Evolutionary conservation across 305 asterid species (phyloP).

Genomic region (Vinca major): DNA sequence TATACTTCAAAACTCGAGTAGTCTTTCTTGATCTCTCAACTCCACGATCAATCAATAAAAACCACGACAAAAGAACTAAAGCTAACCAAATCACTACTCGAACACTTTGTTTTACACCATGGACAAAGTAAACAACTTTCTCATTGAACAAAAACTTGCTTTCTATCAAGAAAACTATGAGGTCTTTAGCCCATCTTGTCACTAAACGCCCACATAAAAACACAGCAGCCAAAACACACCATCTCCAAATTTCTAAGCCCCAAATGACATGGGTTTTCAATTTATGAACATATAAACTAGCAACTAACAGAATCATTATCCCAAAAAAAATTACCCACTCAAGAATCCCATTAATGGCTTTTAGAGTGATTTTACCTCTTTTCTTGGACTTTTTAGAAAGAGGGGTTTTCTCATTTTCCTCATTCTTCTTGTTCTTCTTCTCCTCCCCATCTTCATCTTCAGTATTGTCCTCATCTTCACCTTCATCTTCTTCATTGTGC

Average conservation of each 20-base stretch:
- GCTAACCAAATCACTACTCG: slow-evolving; percentile 51
- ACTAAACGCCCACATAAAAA: slow-evolving; percentile 61
- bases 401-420: too few species aligned
- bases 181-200: slow-evolving; percentile 46
- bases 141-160: slow-evolving; percentile 51
- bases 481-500: slow-evolving; percentile 4
- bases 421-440: neutral
- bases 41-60: slow-evolving; percentile 36
- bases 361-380: slow-evolving; percentile 36
- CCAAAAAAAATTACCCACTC: slow-evolving; percentile 48
- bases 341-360: slow-evolving; percentile 17
- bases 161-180: slow-evolving; percentile 49
- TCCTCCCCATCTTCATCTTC: neutral
- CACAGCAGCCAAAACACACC: slow-evolving; percentile 50
- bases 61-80: slow-evolving; percentile 54
- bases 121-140: slow-evolving; percentile 56
- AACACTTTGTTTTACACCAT: slow-evolving; percentile 45
- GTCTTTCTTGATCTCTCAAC: slow-evolving; percentile 25
- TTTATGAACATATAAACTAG: slow-evolving; percentile 24
- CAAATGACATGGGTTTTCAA: slow-evolving; percentile 19
- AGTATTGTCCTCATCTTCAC: too few species aligned
- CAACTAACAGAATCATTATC: slow-evolving; percentile 26
- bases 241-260: slow-evolving; percentile 54
- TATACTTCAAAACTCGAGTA: slow-evolving; percentile 28
- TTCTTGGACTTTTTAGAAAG: slow-evolving; percentile 6